Conservation (phyloP, 768 basidiomycete species). For the Leucocoprinus leucothites region DNA sequence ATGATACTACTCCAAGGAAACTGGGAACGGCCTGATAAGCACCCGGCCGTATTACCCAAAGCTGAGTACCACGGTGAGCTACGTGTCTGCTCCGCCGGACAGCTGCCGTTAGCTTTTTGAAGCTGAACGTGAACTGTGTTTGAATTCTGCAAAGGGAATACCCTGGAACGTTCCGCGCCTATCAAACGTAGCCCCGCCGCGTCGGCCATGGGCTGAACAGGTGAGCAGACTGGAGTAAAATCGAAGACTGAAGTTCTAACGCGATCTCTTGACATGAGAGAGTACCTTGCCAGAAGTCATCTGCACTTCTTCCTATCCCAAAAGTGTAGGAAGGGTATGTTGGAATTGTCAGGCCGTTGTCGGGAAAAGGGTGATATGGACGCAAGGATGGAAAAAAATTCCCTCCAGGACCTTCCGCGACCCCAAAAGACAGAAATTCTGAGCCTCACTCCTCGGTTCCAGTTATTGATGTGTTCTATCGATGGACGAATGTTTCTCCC, state of each 20-base stretch:
- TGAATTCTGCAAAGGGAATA: conserved; percentile 1
- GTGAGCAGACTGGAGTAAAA: background rate
- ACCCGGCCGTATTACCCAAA: background rate
- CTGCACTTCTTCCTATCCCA: too few species aligned
- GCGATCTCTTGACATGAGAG: conserved; percentile 9
- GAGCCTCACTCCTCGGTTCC: background rate
- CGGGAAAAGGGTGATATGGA: background rate
- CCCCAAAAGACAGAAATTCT: background rate
- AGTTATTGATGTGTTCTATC: conserved; percentile 9
- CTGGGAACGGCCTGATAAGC: background rate
- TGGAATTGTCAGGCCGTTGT: background rate
- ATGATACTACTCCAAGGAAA: too few species aligned
- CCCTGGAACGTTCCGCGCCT: background rate
- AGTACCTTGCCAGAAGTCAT: background rate
- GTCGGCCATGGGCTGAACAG: background rate
- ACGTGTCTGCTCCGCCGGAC: background rate
- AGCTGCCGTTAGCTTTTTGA: conserved; percentile 4
- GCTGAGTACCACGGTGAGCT: background rate
- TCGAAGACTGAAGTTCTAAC: background rate
- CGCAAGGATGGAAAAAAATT: background rate
- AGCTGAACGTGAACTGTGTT: conserved; percentile 13
- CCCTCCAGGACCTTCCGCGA: background rate
- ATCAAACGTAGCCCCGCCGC: background rate
- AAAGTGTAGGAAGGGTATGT: background rate
- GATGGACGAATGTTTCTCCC: conserved; percentile 2